Evolutionary conservation across 345 rosid genomes (phyloP), one percentile per base, ranked within the genome.

Genomic region (Turritis glabra): DNA sequence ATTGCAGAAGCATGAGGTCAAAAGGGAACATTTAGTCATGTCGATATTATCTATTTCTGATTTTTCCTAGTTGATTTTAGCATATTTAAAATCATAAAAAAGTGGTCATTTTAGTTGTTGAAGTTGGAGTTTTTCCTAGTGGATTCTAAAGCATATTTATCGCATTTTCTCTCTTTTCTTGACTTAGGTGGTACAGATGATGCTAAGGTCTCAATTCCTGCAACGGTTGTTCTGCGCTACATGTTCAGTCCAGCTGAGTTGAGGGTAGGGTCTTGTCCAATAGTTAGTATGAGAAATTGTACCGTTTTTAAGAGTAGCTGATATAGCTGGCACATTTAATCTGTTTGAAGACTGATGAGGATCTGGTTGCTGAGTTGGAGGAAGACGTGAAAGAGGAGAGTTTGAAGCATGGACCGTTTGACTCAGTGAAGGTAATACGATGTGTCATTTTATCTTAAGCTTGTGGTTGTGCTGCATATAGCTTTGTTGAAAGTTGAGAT

Each of bases 151-250:
- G 11, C 64, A 32, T 48, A 57, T 47, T 35, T 47, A 57, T 58
- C 30, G 10, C 57, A 56, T 55, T 37, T 61, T 30, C 21, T 43
- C 18, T 57, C 47, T 65, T 60, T 73, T 21, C 46, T 59, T 82
- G 76, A 52, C 44, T 35, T 80, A 96, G 98, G 99, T 79, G 99
- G 97, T 53, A 90, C 81, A 50, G 99, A 96, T 81, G 98, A 96
- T 85, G 85, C 90, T 51, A 96, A 96, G 87, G 66, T 90, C 72
- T 73, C 77, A 41, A 82, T 92, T 76, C 91, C 97, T 38, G 86
- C 91, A 15, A 89, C 97, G 13, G 86, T 92, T 35, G 80, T 90
- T 80, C 88, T 96, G 27, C 96, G 89, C 14, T 19, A 82, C 87
- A 88, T 92, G 99, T 92, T 95, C 58, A 53, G 87, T 62, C 91